Evolutionary conservation across 257 asterid species (phyloP).

Genomic region (Capsicum rhomboideum): DNA sequence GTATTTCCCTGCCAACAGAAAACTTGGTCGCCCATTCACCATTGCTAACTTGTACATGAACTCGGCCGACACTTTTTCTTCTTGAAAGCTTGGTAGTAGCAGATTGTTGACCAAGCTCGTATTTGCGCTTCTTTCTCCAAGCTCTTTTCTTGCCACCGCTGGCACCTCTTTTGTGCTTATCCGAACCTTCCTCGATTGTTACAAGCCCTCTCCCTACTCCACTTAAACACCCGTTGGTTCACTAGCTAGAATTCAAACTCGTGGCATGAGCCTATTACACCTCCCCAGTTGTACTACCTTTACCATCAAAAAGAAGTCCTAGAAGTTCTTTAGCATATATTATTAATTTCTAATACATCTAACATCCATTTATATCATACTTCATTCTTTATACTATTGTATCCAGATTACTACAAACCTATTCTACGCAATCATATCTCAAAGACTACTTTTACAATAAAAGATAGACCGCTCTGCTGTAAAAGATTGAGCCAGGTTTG

Average conservation of each 20-base stretch:
- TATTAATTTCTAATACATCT: background rate
- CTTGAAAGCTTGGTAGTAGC: too few species aligned
- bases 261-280: background rate
- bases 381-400: background rate
- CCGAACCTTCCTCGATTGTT: too few species aligned
- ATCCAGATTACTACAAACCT: background rate
- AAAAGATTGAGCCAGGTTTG: too few species aligned
- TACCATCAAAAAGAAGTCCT: background rate
- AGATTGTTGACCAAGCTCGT: too few species aligned
- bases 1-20: too few species aligned
- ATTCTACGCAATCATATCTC: background rate
- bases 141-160: too few species aligned
- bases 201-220: background rate
- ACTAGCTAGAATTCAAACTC: background rate
- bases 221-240: background rate
- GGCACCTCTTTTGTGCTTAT: too few species aligned
- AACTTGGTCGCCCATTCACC: too few species aligned
- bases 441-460: background rate
- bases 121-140: too few species aligned
- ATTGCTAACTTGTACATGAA: too few species aligned
- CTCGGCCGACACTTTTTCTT: too few species aligned
- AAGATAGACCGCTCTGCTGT: background rate
- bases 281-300: background rate
- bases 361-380: background rate
- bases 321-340: background rate